Evolutionary conservation across 495 filamentous ascomycete species (phyloP).

Genomic region (Penicillium coprophilum): DNA sequence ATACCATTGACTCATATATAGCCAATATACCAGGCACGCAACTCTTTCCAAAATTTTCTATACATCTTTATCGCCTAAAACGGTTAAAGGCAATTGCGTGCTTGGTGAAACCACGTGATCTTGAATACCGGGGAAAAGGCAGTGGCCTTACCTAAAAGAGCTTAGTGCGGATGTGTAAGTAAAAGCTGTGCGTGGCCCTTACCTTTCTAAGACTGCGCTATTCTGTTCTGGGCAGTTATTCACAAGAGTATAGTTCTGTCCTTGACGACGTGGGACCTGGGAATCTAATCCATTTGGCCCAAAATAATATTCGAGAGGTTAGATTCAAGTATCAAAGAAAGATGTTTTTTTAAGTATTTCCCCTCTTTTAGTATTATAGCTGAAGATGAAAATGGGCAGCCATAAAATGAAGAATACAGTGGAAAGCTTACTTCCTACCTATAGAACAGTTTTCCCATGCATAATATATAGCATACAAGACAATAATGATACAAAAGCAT

Average conservation of each 20-base stretch:
- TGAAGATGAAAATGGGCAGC: too few species aligned
- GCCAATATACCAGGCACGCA: not conserved
- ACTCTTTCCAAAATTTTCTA: slow-evolving; percentile 15
- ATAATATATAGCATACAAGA: too few species aligned
- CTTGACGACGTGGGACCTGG: too few species aligned
- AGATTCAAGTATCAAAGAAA: not conserved
- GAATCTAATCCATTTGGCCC: not conserved
- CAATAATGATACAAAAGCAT: too few species aligned
- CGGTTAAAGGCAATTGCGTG: slow-evolving; percentile 8
- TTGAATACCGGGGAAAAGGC: not conserved
- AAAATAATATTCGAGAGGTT: not conserved
- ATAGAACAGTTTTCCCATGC: too few species aligned
- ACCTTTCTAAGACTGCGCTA: not conserved
- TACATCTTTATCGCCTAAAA: slow-evolving; percentile 17
- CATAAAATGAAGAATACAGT: too few species aligned
- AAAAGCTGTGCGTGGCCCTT: not conserved
- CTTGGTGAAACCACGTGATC: not conserved
- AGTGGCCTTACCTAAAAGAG: not conserved
- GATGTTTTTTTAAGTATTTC: too few species aligned
- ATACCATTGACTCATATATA: slow-evolving; percentile 2
- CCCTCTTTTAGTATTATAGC: too few species aligned
- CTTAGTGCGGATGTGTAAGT: not conserved
- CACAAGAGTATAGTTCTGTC: too few species aligned
- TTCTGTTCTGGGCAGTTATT: too few species aligned
- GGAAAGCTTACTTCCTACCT: too few species aligned